These are phyloP conservation scores for Jaapia argillacea DNA, from an alignment of 768 basidiomycete species.

Conservation along the genomic window DNA sequence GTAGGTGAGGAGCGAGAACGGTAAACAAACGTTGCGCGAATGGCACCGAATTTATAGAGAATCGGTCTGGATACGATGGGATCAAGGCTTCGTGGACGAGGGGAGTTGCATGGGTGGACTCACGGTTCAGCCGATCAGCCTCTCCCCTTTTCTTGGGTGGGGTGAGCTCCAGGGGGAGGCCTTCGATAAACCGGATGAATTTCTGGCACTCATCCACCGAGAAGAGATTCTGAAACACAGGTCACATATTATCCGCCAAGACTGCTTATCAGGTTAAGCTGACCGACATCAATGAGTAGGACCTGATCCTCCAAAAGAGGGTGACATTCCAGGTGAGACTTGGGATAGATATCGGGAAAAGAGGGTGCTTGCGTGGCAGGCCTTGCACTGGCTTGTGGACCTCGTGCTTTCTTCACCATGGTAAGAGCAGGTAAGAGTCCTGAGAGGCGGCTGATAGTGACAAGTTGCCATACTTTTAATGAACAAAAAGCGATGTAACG, in stretches of 20 bases:
- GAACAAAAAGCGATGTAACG: no score
- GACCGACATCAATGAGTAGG: constrained; percentile 40
- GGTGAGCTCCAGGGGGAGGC: constrained; percentile 50
- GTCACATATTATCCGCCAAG: no score
- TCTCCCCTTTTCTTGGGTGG: constrained; percentile 67
- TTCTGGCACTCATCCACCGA: constrained; percentile 51
- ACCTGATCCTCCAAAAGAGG: constrained; percentile 56
- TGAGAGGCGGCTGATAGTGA: neutral
- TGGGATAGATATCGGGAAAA: constrained; percentile 37
- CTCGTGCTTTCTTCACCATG: neutral
- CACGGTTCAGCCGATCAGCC: constrained; percentile 62
- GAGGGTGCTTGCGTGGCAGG: neutral
- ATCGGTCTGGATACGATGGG: constrained; percentile 35
- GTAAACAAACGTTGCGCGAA: constrained; percentile 48
- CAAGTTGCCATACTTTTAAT: no score
- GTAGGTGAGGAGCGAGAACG: constrained; percentile 46
- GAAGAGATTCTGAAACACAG: constrained; percentile 36
- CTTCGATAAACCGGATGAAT: constrained; percentile 50
- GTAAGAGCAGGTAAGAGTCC: neutral
- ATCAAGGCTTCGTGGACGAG: neutral
- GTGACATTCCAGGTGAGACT: constrained; percentile 34
- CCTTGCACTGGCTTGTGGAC: neutral
- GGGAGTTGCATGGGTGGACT: constrained; percentile 10
- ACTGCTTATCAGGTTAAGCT: no score
- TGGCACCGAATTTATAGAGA: constrained; percentile 43